Conservation (phyloP, 2,329 filamentous ascomycete species). For the Bipolaris gigantea region DNA sequence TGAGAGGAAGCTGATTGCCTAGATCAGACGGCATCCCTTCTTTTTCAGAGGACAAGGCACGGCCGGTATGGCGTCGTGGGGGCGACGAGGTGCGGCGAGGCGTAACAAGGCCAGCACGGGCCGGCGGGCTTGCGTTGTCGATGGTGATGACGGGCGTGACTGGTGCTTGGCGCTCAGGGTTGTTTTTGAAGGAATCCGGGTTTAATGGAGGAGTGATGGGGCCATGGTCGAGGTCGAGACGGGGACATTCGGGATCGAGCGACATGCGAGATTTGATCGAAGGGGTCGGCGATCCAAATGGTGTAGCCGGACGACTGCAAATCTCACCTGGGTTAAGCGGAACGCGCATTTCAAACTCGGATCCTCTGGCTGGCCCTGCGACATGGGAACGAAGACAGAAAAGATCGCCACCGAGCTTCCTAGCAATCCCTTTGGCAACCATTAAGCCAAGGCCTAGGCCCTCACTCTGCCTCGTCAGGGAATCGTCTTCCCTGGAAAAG, state of each 20-base stretch:
- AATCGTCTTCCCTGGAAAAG: conserved; percentile 69
- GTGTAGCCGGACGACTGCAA: conserved; percentile 55
- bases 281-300: conserved; percentile 51
- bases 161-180: conserved; percentile 15
- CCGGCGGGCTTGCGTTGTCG: conserved; percentile 12
- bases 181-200: conserved; percentile 25
- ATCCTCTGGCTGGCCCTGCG: conserved; percentile 61
- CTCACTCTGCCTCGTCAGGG: conserved; percentile 67
- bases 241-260: conserved; percentile 31
- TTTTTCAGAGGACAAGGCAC: conserved; percentile 29
- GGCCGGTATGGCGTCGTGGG: conserved; percentile 20
- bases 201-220: conserved; percentile 36
- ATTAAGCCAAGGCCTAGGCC: conserved; percentile 69
- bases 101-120: conserved; percentile 28
- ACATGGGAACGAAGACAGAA: conserved; percentile 65
- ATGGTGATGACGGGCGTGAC: conserved; percentile 16
- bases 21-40: conserved; percentile 37
- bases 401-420: conserved; percentile 70
- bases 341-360: conserved; percentile 69
- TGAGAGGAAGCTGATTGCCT: conserved; percentile 65
- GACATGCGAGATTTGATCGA: conserved; percentile 37
- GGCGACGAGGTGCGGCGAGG: conserved; percentile 36
- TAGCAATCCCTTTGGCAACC: conserved; percentile 71
- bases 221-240: conserved; percentile 19
- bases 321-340: conserved; percentile 59